phyloP scores from a whole-genome alignment of 2,329 filamentous ascomycete genomes.

The Alternaria arbusti region DNA sequence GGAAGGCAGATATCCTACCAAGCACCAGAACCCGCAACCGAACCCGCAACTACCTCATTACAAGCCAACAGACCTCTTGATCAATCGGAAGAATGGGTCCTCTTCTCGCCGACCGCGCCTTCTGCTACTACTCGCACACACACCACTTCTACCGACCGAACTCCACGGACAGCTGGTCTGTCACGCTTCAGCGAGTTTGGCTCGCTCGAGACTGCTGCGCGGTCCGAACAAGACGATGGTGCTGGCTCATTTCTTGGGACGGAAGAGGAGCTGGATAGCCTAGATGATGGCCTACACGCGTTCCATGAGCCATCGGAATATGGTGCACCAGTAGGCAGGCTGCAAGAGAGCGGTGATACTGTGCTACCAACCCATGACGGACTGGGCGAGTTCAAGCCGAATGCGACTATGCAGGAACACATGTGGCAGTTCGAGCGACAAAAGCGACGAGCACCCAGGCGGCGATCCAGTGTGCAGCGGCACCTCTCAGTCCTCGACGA shows the following conservation, averaged over 20 bases:
- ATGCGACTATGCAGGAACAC: conserved; percentile 74
- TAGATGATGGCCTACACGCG: conserved; percentile 89
- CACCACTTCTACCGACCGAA: conserved; percentile 69
- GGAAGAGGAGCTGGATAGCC: conserved; percentile 79
- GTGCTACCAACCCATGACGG: conserved; percentile 93
- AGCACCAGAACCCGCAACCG: conserved; percentile 30
- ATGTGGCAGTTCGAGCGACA: conserved; percentile 88
- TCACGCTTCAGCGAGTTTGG: conserved; percentile 82
- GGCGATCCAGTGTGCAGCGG: conserved; percentile 64
- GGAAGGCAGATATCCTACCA: conserved; percentile 46
- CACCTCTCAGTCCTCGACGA: conserved; percentile 63
- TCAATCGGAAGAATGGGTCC: conserved; percentile 91
- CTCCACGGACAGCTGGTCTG: conserved; percentile 69
- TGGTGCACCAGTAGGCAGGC: conserved; percentile 51
- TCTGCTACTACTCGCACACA: conserved; percentile 74
- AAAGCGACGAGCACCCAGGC: conserved; percentile 56
- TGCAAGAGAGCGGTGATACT: conserved; percentile 65
- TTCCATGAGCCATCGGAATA: conserved; percentile 70
- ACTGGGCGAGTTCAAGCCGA: conserved; percentile 80
- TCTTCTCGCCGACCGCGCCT: conserved; percentile 73
- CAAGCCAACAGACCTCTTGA: conserved; percentile 60
- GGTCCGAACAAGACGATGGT: conserved; percentile 57
- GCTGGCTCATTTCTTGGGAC: conserved; percentile 52
- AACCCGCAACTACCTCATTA: conserved; percentile 41
- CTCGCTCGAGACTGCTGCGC: conserved; percentile 73